Base-by-base conservation (phyloP, 179 eudicot genomes). In the Silene coronaria region DNA sequence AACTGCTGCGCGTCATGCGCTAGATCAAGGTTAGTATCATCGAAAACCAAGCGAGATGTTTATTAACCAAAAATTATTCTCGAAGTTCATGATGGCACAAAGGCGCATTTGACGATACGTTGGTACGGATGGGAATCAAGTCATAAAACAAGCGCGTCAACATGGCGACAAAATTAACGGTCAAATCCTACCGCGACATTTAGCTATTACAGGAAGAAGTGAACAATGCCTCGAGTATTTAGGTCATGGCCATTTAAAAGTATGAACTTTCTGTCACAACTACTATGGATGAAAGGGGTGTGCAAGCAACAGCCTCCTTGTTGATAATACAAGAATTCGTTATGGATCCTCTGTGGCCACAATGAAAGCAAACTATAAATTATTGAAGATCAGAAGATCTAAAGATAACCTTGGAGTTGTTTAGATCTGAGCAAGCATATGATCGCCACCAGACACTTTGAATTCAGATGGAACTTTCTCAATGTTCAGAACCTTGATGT, bases 361-460 rank as follows among this genome's bases (percentile, higher is more conserved):
- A 36, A 14, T n/a, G 13, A 69, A 32, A 9, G 48, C 70, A 34
- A 24, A 48, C 59, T 69, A 46, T 13, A 24, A 30, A 32, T n/a
- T 57, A 26, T 19, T 14, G 28, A 72, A 27, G 62, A 22, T 19
- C 28, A n/a, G 36, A 55, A 45, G 61, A 24, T 14, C 61, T 53
- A 27, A 22, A 48, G 36, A 14, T 48, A 67, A 68, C n/a, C 11
- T 27, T 22, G 28, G 70, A 21, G 70, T 8, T 12, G 62, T 42
- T 81, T 76, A 92, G 36, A 92, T 87, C 84, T 92, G 96, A 64
- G 78, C 86, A 74, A 92, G 85, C 58, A 92, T 79, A 75, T 87
- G 91, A 65, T 91, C 92, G 14, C 91, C 97, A 26, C 96, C 91
- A 11, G 97, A 92, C 66, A 92, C 97, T 83, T 92, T 80, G 77